These are phyloP conservation scores for Euclidium syriacum DNA, from an alignment of 345 rosid genomes.

Conservation along the genomic window DNA sequence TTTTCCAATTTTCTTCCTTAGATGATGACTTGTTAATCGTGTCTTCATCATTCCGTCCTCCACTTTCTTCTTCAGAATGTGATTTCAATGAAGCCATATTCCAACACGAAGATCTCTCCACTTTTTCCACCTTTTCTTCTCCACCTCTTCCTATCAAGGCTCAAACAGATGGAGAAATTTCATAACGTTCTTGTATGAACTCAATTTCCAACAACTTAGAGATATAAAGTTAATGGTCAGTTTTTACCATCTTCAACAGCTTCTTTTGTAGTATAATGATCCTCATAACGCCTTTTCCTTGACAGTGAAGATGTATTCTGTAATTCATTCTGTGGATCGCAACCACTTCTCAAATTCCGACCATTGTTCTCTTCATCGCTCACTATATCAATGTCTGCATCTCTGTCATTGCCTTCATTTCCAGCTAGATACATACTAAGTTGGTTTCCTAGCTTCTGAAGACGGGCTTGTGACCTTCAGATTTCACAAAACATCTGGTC, in stretches of 20 bases:
- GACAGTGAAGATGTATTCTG: slow-evolving; percentile 34
- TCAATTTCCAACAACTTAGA: neutral
- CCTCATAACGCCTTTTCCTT: slow-evolving; percentile 38
- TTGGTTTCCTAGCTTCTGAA: slow-evolving; percentile 66
- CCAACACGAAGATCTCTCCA: slow-evolving; percentile 39
- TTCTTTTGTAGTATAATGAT: slow-evolving; percentile 37
- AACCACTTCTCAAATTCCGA: slow-evolving; percentile 19
- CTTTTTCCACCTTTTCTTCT: slow-evolving; percentile 31
- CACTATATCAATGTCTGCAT: slow-evolving; percentile 49
- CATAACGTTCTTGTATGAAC: neutral
- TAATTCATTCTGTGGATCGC: slow-evolving; percentile 34
- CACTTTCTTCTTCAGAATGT: slow-evolving; percentile 43
- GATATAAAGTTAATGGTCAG: neutral
- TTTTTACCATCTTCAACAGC: slow-evolving; percentile 36
- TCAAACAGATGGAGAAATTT: slow-evolving; percentile 19
- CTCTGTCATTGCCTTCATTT: slow-evolving; percentile 54
- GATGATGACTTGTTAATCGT: slow-evolving; percentile 24
- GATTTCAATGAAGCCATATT: slow-evolving; percentile 28
- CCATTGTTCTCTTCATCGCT: slow-evolving; percentile 59
- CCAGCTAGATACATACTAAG: slow-evolving; percentile 45
- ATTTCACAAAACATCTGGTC: slow-evolving; percentile 12
- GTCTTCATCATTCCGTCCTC: slow-evolving; percentile 29
- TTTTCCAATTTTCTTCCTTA: slow-evolving; percentile 46
- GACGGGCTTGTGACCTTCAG: slow-evolving; percentile 66
- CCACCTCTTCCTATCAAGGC: slow-evolving; percentile 27